Percentiles rank a stretch among this genome's conserved stretches.
These are phyloP conservation scores for Bisporella sp. DNA, from an alignment of 2,329 filamentous ascomycete species.

Conservation along the genomic window DNA sequence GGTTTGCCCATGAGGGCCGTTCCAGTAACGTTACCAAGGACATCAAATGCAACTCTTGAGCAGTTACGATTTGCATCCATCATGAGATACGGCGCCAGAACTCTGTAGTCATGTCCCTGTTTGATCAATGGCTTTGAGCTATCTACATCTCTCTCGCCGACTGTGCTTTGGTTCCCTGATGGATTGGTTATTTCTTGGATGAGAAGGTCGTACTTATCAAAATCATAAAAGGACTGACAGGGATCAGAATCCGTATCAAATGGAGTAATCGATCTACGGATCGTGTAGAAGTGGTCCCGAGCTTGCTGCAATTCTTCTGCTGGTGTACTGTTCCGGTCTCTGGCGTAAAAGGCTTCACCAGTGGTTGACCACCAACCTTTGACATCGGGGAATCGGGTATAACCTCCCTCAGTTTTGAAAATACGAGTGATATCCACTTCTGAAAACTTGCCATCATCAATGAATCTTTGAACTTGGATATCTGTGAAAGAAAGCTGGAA, in stretches of 20 bases:
- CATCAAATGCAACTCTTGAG: neutral
- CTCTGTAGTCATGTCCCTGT: neutral
- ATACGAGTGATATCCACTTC: no score
- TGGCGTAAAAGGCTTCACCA: neutral
- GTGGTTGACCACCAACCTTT: neutral
- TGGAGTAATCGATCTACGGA: neutral
- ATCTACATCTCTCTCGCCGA: no score
- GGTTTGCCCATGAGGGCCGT: neutral
- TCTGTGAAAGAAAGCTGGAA: neutral
- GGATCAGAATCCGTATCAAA: neutral
- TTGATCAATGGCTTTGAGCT: no score
- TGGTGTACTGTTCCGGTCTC: neutral
- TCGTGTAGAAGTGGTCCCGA: neutral
- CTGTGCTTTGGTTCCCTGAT: no score
- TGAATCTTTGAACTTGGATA: neutral
- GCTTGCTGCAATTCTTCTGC: neutral
- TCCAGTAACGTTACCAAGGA: neutral
- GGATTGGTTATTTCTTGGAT: neutral
- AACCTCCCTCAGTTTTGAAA: neutral
- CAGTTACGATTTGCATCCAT: slow-evolving; percentile 4
- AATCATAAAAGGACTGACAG: no score
- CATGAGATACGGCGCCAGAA: neutral
- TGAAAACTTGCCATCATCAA: neutral
- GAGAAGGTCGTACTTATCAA: neutral
- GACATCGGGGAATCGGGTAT: neutral